These are phyloP conservation scores for Solanum sitiens DNA, from an alignment of 257 asterid species.

Conservation along the genomic window DNA sequence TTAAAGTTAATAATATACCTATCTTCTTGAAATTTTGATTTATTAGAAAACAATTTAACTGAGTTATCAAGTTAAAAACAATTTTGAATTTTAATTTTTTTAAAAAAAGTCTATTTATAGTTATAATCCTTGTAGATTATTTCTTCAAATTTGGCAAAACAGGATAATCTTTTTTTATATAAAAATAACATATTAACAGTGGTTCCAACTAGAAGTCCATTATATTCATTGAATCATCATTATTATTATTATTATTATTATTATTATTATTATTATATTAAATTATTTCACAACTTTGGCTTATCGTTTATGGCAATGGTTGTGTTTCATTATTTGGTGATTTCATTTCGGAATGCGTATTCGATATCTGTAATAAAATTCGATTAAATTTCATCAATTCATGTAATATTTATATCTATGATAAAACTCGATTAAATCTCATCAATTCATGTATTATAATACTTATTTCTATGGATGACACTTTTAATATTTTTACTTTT, in stretches of 20 bases:
- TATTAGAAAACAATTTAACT: neutral
- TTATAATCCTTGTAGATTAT: too few relatives aligned
- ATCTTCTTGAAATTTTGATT: neutral
- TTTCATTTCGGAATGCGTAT: neutral
- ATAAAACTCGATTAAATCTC: fast-evolving
- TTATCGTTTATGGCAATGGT: neutral
- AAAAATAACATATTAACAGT: neutral
- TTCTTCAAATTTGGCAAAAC: neutral
- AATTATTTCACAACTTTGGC: neutral
- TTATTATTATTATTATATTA: neutral
- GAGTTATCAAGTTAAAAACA: neutral
- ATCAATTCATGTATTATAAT: neutral
- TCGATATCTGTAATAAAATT: fast-evolving
- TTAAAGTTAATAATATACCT: neutral
- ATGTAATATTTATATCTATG: too few relatives aligned
- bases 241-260: neutral
- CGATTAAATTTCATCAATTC: too few relatives aligned
- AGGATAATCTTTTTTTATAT: neutral
- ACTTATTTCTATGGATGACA: neutral
- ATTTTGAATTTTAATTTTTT: too few relatives aligned
- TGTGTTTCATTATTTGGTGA: neutral
- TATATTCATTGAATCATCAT: neutral
- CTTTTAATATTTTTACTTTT: fast-evolving
- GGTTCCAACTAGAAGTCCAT: neutral
- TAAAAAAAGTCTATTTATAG: too few relatives aligned